Evolutionary conservation across 441 rosid species (phyloP).

Genomic region (Francoa sonchifolia): DNA sequence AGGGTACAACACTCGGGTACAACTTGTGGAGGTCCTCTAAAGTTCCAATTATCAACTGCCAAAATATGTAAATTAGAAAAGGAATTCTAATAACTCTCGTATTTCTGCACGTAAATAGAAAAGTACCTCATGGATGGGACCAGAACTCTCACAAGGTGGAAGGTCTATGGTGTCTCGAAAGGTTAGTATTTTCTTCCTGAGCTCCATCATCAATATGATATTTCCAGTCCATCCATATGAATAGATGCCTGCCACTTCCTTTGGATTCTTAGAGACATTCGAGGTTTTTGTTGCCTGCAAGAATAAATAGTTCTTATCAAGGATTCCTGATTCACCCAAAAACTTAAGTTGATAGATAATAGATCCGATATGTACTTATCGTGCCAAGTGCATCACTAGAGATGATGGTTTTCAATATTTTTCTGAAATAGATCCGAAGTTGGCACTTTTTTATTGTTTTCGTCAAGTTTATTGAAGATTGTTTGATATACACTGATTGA

Average conservation of each 20-base stretch:
- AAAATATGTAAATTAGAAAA: neutral
- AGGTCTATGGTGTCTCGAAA: constrained; percentile 5
- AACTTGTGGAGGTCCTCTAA: constrained; percentile 8
- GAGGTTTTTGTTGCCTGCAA: neutral
- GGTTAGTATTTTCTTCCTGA: constrained; percentile 10
- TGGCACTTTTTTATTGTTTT: too few species aligned
- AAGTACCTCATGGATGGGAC: constrained; percentile 7
- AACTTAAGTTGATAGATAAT: too few species aligned
- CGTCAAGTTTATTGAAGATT: too few species aligned
- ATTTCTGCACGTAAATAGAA: neutral
- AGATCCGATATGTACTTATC: too few species aligned
- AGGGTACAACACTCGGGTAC: neutral
- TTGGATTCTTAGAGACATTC: neutral
- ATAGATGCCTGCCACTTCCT: neutral
- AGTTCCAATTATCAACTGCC: constrained; percentile 5
- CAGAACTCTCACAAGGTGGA: constrained; percentile 7
- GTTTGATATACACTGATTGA: too few species aligned
- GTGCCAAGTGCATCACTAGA: too few species aligned
- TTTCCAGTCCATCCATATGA: constrained; percentile 3
- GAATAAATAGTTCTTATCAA: neutral
- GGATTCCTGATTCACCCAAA: too few species aligned
- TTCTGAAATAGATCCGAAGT: too few species aligned
- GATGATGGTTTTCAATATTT: too few species aligned
- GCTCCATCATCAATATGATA: neutral
- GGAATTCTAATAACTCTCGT: neutral